Conservation (phyloP, 2,329 filamentous ascomycete species). For the Magnaporthiopsis incrustans region DNA sequence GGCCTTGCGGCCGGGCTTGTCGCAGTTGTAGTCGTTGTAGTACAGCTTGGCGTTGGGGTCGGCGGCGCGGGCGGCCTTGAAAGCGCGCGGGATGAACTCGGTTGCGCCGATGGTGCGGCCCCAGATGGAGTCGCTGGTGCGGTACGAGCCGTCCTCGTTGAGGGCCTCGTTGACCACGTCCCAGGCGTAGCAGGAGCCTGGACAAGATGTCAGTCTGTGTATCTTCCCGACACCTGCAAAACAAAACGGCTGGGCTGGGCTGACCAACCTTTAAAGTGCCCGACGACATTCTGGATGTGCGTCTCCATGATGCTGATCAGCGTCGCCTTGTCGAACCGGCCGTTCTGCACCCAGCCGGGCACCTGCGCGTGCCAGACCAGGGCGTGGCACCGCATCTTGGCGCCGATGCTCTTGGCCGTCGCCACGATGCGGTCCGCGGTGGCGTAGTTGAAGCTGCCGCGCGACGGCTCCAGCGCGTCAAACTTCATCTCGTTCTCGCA, state of each 20-base stretch:
- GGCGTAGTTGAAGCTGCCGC: conserved; percentile 43
- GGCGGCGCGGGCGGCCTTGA: conserved; percentile 33
- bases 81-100: conserved; percentile 39
- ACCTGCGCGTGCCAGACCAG: conserved; percentile 37
- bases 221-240: too few relatives aligned
- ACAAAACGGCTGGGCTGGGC: too few relatives aligned
- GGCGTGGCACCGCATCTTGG: conserved; percentile 47
- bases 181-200: conserved; percentile 41
- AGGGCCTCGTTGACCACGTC: conserved; percentile 47
- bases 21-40: conserved; percentile 47
- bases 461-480: conserved; percentile 44
- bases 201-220: too few relatives aligned
- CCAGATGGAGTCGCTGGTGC: conserved; percentile 32
- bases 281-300: conserved; percentile 40
- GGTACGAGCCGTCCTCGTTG: conserved; percentile 38
- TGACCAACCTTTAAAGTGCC: conserved; percentile 37
- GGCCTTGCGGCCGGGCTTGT: conserved; percentile 26
- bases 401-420: conserved; percentile 23
- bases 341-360: conserved; percentile 31
- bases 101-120: conserved; percentile 35
- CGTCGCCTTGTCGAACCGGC: conserved; percentile 42
- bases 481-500: conserved; percentile 50
- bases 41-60: conserved; percentile 37
- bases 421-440: conserved; percentile 34
- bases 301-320: conserved; percentile 42